phyloP scores from a whole-genome alignment of 2,329 filamentous ascomycete species.

The Amylocarpus encephaloides region DNA sequence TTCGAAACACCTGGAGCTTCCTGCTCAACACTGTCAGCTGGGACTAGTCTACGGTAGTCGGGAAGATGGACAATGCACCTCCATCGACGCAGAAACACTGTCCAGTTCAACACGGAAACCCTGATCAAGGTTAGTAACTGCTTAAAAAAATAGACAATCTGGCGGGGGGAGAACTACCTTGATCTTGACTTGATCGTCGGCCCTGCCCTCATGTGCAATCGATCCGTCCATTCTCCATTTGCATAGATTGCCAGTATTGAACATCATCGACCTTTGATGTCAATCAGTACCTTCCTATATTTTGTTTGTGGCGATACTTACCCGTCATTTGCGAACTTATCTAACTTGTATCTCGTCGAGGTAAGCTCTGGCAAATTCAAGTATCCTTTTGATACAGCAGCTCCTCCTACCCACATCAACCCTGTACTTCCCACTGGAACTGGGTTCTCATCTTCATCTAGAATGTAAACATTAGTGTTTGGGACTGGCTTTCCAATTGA shows the following conservation, averaged over 20 bases:
- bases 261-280: constrained; percentile 41
- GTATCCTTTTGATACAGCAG: constrained; percentile 34
- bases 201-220: constrained; percentile 48
- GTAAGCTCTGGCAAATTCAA: constrained; percentile 36
- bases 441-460: constrained; percentile 34
- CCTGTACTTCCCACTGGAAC: constrained; percentile 37
- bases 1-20: constrained; percentile 38
- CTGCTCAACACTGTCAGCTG: background rate
- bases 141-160: background rate
- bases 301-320: constrained; percentile 22
- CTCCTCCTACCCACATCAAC: constrained; percentile 38
- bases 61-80: constrained; percentile 27
- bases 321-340: constrained; percentile 47
- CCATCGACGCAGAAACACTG: constrained; percentile 45
- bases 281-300: background rate
- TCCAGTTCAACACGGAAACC: constrained; percentile 57
- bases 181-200: constrained; percentile 56
- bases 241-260: constrained; percentile 54
- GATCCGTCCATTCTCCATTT: constrained; percentile 47
- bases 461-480: constrained; percentile 46
- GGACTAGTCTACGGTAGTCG: background rate
- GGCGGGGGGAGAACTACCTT: constrained; percentile 34
- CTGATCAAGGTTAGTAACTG: constrained; percentile 19
- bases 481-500: constrained; percentile 51
- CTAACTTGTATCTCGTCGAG: constrained; percentile 41